Conservation (phyloP, 2,329 filamentous ascomycete genomes). For the Remersonia thermophila region DNA sequence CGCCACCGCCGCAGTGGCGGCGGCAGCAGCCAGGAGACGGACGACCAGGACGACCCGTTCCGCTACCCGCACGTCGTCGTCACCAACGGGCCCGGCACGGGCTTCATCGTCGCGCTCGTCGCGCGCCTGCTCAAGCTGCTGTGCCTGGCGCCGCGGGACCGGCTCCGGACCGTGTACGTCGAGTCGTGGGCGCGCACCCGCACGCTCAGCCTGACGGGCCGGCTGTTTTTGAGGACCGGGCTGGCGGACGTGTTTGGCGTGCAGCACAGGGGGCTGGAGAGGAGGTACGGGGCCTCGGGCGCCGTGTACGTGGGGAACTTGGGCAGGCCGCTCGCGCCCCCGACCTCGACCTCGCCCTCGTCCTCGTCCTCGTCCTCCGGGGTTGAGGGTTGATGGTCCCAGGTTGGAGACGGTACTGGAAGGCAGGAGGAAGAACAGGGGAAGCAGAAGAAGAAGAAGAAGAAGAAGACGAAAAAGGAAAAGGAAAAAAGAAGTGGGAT, state of each 20-base stretch:
- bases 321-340: slow-evolving; percentile 11
- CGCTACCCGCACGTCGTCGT: slow-evolving; percentile 62
- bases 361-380: no score
- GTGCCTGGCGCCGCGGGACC: slow-evolving; percentile 32
- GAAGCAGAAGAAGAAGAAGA: background rate
- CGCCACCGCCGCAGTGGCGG: no score
- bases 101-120: slow-evolving; percentile 55
- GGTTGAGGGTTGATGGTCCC: no score
- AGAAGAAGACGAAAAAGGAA: background rate
- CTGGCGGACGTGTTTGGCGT: slow-evolving; percentile 71
- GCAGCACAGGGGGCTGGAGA: slow-evolving; percentile 59
- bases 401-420: slow-evolving; percentile 1
- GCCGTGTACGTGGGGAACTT: slow-evolving; percentile 20
- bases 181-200: slow-evolving; percentile 86
- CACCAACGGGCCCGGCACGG: slow-evolving; percentile 81
- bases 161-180: slow-evolving; percentile 68
- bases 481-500: no score
- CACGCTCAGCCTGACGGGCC: slow-evolving; percentile 73
- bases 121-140: slow-evolving; percentile 37
- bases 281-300: slow-evolving; percentile 17
- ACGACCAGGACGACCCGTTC: slow-evolving; percentile 11
- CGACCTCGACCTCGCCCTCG: slow-evolving; percentile 15
- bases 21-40: no score
- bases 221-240: slow-evolving; percentile 49
- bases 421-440: background rate